phyloP scores from a whole-genome alignment of 2,329 filamentous ascomycete species.

The Arthrobotrys conoides region DNA sequence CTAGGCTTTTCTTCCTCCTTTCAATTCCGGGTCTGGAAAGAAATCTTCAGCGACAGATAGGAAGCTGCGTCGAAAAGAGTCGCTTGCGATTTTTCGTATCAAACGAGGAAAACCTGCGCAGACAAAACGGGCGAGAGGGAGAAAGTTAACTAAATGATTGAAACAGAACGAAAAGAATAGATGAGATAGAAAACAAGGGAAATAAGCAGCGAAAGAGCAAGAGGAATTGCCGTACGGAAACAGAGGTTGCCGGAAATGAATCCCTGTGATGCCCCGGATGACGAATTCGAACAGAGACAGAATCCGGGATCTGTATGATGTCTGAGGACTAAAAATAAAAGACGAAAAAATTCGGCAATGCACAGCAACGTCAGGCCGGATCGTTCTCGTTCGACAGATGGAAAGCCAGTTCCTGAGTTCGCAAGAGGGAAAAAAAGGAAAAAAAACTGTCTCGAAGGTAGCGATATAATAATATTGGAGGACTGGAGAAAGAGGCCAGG shows the following conservation, averaged over 20 bases:
- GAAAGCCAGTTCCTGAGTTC: slow-evolving; percentile 40
- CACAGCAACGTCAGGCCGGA: slow-evolving; percentile 60
- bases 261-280: slow-evolving; percentile 24
- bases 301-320: slow-evolving; percentile 14
- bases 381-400: slow-evolving; percentile 26
- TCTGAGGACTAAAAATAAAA: slow-evolving; percentile 27
- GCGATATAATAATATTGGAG: not conserved
- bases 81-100: slow-evolving; percentile 55
- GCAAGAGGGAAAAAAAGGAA: not conserved
- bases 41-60: slow-evolving; percentile 3
- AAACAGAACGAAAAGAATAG: not conserved
- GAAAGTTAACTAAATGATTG: slow-evolving; percentile 20
- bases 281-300: slow-evolving; percentile 34
- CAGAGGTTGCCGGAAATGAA: slow-evolving; percentile 33
- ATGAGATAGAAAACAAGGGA: not conserved
- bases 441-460: not conserved
- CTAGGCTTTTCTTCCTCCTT: not conserved
- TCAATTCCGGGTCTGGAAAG: not conserved
- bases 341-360: slow-evolving; percentile 55
- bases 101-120: slow-evolving; percentile 44
- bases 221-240: slow-evolving; percentile 25
- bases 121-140: not conserved
- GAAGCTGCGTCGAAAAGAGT: slow-evolving; percentile 22
- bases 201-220: slow-evolving; percentile 5
- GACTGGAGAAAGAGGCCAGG: slow-evolving; percentile 4